Evolutionary conservation across 2,329 filamentous ascomycete genomes (phyloP), one percentile per base, ranked within the genome.

Genomic region (Clathrospora elynae): DNA sequence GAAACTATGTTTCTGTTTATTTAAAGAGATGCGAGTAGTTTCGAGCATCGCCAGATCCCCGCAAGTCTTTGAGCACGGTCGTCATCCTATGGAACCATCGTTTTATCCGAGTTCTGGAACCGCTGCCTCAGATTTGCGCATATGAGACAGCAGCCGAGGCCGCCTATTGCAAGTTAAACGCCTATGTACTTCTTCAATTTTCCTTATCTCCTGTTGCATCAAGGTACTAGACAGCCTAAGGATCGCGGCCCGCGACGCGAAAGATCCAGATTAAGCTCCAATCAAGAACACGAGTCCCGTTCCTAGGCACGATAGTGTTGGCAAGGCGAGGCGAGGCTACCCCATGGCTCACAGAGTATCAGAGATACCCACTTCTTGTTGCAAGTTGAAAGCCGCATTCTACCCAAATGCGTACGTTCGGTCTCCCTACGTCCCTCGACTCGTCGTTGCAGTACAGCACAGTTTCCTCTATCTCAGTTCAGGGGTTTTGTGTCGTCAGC

Each of bases 271-370:
- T 55, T 47, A 47, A 54, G n/a, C 32, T 26, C 20, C 26, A 59
- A 55, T 51, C 46, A 60, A 47, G 32, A 25, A 56, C 48, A 61
- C 52, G 56, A 51, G 41, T 30, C 37, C 28, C 17, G 12, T 26
- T 25, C 31, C 33, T 33, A 23, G 16, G 23, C 25, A 8, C 31
- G 8, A 45, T 46, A 45, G 43, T 46, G 37, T 37, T 32, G 13
- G 33, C 34, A 34, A 32, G 33, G 31, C 33, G 22, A 48, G 35
- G 45, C 50, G 42, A 50, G 35, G 32, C 26, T 29, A 29, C 12
- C 18, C 18, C 24, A 41, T 28, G 25, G 37, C 20, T 31, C 18
- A 26, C 10, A 13, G 16, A 12, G 6, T 16, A 28, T 33, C 12
- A 44, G 22, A 26, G 13, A 40, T 31, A 19, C 13, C 11, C 28